Evolutionary conservation across 2,329 filamentous ascomycete genomes (phyloP), one percentile per base, ranked within the genome.

Genomic region (Trichophyton verrucosum): DNA sequence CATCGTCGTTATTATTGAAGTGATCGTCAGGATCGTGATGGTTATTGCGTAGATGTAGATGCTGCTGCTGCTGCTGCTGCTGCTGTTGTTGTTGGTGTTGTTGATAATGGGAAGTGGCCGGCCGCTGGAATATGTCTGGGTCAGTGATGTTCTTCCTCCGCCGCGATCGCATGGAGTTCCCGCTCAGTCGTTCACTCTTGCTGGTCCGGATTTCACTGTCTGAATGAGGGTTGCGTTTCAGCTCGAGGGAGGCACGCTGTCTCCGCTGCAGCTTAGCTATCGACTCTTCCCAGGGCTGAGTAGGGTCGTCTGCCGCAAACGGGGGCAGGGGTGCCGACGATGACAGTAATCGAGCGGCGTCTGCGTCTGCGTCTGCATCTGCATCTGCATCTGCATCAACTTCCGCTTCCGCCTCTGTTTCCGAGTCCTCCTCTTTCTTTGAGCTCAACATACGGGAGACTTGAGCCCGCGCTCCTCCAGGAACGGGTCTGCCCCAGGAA

Each of bases 131-230:
- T 20, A 72, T 64, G 61, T 65, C 70, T 13, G 74, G 73, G 61
- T 76, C 72, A 11, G 74, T 76, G 58, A 76, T 73, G 53, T 75
- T 75, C 51, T 74, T 70, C 64, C 72, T 71, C 63, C 68, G 68
- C 46, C 69, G 65, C 7, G 65, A 62, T 42, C 64, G 66, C 20
- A 66, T 61, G 1, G 69, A 65, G 51, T 58, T 63, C 36, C 67
- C 65, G 40, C 65, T 67, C 17, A 67, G 47, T 60, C 65, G 68
- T 65, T 72, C 71, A 62, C 65, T 59, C 59, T 65, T 68, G 46
- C 47, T 70, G 67, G 33, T 70, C 68, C 42, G 70, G 71, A 44
- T 11, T 3, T 44, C 55, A n/a, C 40, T 36, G 40, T 40, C 40
- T 8, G 55, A 20, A 11, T 57, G 33, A 3, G 38, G 22, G 55